Evolutionary conservation across 1,284 basidiomycete species (phyloP), one percentile per base, ranked within the genome.

Genomic region (Peniophora sp.): DNA sequence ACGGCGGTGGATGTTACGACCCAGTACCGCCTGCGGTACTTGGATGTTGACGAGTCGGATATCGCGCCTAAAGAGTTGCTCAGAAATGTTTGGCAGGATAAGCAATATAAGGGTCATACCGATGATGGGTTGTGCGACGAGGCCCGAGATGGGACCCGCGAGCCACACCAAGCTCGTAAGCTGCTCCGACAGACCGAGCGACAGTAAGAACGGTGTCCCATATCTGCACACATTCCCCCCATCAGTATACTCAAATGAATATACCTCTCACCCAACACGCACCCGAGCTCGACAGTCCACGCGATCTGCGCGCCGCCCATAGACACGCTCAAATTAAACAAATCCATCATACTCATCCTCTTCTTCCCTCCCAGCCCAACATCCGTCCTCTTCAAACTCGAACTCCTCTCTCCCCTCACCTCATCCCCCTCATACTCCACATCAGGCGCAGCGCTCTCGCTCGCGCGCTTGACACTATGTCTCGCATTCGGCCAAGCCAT

Each of bases 151-250:
- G 9, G 93, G 93, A 3, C 95, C 97, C 25, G 96, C 96, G 44
- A 99, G 78, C 96, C 96, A 99, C 25, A 99, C 96, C 14, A 97
- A 76, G 51, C 91, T 90, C 3, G 97, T 97, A 24, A 92, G 73
- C 61, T 92, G 83, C 63, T 96, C 94, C 1, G 91, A 88, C 25
- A 98, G 76, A 9, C 96, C 96, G 11, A 99, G 82, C 14, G 78
- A 79, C 11, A 97, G 77, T 43, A 98, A 74, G 67, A 97, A 97
- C 0, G 96, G 95, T 2, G 94, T 97, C 27, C 94, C 94, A 63
- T 96, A 96, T 62, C 92, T 93, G 53, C 58, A 8, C 27, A 32
- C 27, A 14, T 16, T 43, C 11, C n/a, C 14, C 25, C 52, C 23
- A 52, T 35, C 45, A 39, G 19, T 14, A 43, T 19, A 27, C 39